Evolutionary conservation across 2,329 filamentous ascomycete species (phyloP).

Genomic region (Fusarium siculi): DNA sequence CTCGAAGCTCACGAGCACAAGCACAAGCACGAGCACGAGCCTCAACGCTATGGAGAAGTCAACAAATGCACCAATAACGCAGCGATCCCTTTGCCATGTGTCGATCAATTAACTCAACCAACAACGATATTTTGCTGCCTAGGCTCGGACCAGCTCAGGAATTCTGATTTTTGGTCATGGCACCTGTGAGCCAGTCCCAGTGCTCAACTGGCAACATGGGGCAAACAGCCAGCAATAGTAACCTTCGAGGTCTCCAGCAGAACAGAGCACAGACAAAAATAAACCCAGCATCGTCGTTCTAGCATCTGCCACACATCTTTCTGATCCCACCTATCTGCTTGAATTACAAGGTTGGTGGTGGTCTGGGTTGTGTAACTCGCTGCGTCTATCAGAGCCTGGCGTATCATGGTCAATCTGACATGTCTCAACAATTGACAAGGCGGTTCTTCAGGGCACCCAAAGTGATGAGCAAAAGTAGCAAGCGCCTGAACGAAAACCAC

Average conservation of each 20-base stretch:
- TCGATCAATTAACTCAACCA: conserved; percentile 7
- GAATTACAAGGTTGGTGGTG: conserved; percentile 6
- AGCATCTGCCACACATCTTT: conserved; percentile 18
- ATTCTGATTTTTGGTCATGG: conserved; percentile 3
- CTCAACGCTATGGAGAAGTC: conserved; percentile 15
- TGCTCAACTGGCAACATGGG: conserved; percentile 16
- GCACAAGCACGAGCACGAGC: conserved; percentile 31
- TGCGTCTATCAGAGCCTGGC: conserved; percentile 1
- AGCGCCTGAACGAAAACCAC: conserved; percentile 12
- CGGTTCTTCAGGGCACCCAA: background rate
- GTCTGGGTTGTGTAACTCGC: conserved; percentile 12
- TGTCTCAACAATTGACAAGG: conserved; percentile 7
- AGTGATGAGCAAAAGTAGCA: conserved; percentile 3
- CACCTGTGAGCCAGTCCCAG: background rate
- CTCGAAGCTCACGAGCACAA: conserved; percentile 14
- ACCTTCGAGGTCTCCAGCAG: background rate
- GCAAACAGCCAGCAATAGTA: background rate
- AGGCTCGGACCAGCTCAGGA: background rate
- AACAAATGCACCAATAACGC: conserved; percentile 14
- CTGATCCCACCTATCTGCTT: conserved; percentile 24
- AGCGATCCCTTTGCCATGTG: conserved; percentile 1
- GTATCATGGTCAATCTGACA: conserved; percentile 3
- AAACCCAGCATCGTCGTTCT: conserved; percentile 20
- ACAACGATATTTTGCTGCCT: conserved; percentile 33
- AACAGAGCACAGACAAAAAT: conserved; percentile 22